These are phyloP conservation scores for Tulasnella sp. DNA, from an alignment of 768 basidiomycete species.

Conservation along the genomic window DNA sequence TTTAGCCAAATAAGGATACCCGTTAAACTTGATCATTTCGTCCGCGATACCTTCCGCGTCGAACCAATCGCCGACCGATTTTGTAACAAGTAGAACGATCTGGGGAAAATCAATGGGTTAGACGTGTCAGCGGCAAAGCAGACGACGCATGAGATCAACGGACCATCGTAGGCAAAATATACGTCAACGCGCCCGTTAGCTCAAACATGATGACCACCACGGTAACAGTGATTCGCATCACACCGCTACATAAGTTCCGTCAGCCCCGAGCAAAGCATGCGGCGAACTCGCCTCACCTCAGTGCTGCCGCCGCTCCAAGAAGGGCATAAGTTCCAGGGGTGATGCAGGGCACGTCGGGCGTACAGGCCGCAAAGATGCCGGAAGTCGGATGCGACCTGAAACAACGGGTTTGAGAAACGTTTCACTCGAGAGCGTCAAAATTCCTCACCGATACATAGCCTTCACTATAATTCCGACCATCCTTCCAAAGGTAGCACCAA, in stretches of 20 bases:
- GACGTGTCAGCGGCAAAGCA: neutral
- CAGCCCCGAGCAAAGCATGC: neutral
- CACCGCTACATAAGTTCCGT: constrained; percentile 45
- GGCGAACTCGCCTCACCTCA: constrained; percentile 45
- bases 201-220: constrained; percentile 99
- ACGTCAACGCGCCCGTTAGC: constrained; percentile 91
- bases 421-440: neutral
- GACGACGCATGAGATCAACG: constrained; percentile 17
- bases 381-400: constrained; percentile 66
- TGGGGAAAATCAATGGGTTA: constrained; percentile 24
- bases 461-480: constrained; percentile 97
- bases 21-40: constrained; percentile 93
- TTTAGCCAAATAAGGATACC: constrained; percentile 93
- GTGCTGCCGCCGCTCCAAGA: constrained; percentile 88
- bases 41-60: constrained; percentile 93
- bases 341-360: constrained; percentile 89
- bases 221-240: constrained; percentile 94
- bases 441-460: constrained; percentile 65
- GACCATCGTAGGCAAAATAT: constrained; percentile 97
- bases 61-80: constrained; percentile 90
- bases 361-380: constrained; percentile 82
- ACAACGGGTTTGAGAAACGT: neutral
- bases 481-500: constrained; percentile 92
- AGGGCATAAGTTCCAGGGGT: constrained; percentile 98
- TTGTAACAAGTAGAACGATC: constrained; percentile 95